These are phyloP conservation scores for Oenanthe sinensis DNA, from an alignment of 129 eudicot species.

Conservation along the genomic window DNA sequence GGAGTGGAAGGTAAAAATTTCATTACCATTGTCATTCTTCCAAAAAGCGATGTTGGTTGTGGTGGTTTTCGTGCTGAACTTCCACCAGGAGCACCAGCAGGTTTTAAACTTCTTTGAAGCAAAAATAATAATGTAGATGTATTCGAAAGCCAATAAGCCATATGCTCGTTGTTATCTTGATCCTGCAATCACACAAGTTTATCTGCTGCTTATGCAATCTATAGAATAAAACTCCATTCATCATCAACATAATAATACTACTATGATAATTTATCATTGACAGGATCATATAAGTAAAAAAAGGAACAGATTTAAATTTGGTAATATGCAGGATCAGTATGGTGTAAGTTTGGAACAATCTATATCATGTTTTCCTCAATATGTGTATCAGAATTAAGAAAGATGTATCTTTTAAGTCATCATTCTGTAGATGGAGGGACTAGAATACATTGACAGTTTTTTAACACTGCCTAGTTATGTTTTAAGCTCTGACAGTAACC, in stretches of 20 bases:
- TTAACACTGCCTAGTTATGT: not conserved
- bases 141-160: constrained; percentile 86
- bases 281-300: not conserved
- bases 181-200: constrained; percentile 30
- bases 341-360: not conserved
- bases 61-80: constrained; percentile 51
- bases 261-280: not conserved
- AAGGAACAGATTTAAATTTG: not conserved
- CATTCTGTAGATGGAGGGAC: not conserved
- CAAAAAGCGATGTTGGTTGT: constrained; percentile 68
- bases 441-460: not conserved
- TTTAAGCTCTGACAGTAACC: not conserved
- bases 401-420: not conserved
- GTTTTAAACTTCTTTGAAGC: constrained; percentile 52
- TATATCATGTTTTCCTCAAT: not conserved
- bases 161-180: constrained; percentile 63
- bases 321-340: not conserved
- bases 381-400: not conserved
- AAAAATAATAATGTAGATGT: constrained; percentile 66
- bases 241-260: not conserved
- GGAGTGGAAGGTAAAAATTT: not conserved
- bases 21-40: constrained; percentile 74
- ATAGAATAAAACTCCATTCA: not conserved
- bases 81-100: constrained; percentile 42
- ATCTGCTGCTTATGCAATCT: constrained; percentile 2